Evolutionary conservation across 129 eudicot genomes (phyloP), one percentile per base, ranked within the genome.

Genomic region (Escallonia herrerae): DNA sequence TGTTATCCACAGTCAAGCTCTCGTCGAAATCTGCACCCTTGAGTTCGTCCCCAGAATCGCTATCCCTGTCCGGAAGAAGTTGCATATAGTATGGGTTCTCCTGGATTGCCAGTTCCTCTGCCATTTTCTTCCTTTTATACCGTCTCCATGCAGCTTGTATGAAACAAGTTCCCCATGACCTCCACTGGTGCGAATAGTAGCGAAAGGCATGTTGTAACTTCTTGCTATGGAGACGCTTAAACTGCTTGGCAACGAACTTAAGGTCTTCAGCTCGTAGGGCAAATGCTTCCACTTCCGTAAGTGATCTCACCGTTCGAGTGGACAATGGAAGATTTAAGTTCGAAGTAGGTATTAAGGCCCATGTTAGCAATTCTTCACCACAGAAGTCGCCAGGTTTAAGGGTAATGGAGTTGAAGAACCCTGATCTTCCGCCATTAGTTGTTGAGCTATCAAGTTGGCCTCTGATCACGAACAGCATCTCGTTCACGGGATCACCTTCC

Each of bases 261-360:
- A 89, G 78, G 72, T 89, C 96, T 56, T 89, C 90, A 0, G 96
- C 94, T 70, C 83, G 68, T 48, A 89, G 87, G 13, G 94, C 86
- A 77, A 89, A 89, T 0, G 96, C 96, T 66, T 89, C 96, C 33
- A 89, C 96, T 77, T 89, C 96, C 8, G 77, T 74, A 5, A 82
- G 63, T 40, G 85, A 70, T 69, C 74, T 77, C 1, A 89, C 96
- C 0, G 96, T 89, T 51, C 94, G 67, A 4, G 96, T 89, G 3
- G 96, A 89, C 5, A 89, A 82, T 14, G 96, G 96, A 56, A 89
- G 82, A 60, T 80, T 87, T 2, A 65, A 76, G 60, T 74, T 72
- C 10, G 90, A 75, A 3, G 72, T 67, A 0, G 93, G 89, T 7
- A 84, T 61, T 63, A 85, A 41, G 49, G 87, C 87, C 96, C 96